These are phyloP conservation scores for Chloranthus sessilifolius DNA, from an alignment of 164 flowering plant species.

Conservation along the genomic window DNA sequence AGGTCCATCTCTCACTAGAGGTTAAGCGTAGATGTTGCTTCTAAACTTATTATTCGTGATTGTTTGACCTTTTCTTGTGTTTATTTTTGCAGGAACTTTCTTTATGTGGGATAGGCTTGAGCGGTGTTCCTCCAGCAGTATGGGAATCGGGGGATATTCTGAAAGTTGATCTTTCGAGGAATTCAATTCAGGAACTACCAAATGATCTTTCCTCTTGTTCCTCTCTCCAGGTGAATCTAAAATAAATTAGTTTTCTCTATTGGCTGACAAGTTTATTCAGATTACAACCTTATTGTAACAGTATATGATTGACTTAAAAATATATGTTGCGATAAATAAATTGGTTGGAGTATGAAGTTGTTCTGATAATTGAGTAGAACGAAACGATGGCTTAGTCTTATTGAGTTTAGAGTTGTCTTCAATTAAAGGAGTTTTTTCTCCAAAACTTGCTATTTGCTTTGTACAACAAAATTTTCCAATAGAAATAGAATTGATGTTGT, in stretches of 20 bases:
- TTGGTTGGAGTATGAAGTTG: no score
- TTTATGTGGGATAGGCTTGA: conserved; percentile 57
- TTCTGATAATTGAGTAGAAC: no score
- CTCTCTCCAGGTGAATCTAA: conserved; percentile 58
- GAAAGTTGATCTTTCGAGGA: conserved; percentile 76
- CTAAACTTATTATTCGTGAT: background rate
- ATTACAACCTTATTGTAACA: no score
- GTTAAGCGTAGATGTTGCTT: no score
- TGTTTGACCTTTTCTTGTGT: conserved; percentile 6
- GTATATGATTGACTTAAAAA: no score
- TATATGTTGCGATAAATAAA: no score
- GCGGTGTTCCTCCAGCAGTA: conserved; percentile 61
- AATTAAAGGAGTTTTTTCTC: no score
- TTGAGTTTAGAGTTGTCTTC: no score
- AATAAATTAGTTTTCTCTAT: background rate
- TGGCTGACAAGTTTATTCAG: background rate
- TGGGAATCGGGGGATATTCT: conserved; percentile 73
- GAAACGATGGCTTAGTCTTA: no score
- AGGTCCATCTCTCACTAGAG: conserved; percentile 35
- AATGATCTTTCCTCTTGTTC: conserved; percentile 61
- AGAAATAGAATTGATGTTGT: no score
- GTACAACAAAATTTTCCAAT: no score
- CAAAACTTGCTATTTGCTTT: no score
- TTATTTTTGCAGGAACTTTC: conserved; percentile 65
- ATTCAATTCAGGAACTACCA: conserved; percentile 72